Base-by-base conservation (phyloP, 164 flowering plant genomes). In the Taxillus chinensis region DNA sequence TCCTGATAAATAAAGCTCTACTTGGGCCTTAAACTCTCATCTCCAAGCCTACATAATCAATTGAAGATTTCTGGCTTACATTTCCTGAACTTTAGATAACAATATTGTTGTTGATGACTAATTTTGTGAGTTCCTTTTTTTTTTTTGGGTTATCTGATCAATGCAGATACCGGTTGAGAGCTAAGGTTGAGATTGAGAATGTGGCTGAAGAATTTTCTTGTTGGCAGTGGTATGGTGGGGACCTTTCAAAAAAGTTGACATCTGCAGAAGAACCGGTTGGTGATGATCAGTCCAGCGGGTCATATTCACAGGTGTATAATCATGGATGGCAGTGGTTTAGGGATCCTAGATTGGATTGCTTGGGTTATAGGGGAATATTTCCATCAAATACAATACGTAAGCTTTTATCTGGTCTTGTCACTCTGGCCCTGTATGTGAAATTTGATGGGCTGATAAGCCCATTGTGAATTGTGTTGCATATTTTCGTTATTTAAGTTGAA, bases 131-230 rank as follows among this genome's bases (percentile, higher is more conserved):
- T 39, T 39, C 8, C 38, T 46, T 45, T 13, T 55, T 41, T 15
- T 65, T 3, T 38, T 17, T 14, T 41, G 50, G 3, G 55, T 10
- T 4, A 45, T 63, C n/a, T 64, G 73, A n/a, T 43, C 72, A 7
- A 15, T 63, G 54, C 73, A 93, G 97, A 72, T 95, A 91, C 59
- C 83, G 89, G 39, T 70, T 95, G 74, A 86, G 97, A 73, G 72
- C 97, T 40, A 89, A 95, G 76, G 93, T 95, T 60, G 99, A 91
- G 41, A 91, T 95, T 63, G 96, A 87, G 60, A 78, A 83, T 71
- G 77, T 85, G 55, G 79, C 84, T 0, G 70, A 78, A 57, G 92
- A 91, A 41, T 89, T 82, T 62, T 79, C 80, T 66, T 95, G 97
- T 71, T 91, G 96, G 99, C 99, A 95, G 71, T 80, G 85, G 4